Conservation (phyloP, 306 rosid genomes). For the Gleditsia sinensis region DNA sequence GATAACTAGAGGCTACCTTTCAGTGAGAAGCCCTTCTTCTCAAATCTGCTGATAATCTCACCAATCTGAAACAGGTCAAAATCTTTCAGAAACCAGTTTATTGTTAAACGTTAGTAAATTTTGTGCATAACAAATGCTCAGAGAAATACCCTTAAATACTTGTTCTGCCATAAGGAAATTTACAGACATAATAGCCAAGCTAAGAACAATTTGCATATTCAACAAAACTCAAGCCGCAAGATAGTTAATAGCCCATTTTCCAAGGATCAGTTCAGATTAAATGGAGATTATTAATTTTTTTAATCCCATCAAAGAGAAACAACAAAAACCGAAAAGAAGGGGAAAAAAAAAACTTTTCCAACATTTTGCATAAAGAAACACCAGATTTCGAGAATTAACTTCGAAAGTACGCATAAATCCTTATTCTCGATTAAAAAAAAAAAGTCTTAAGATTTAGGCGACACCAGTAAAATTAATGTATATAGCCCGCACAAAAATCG, state of each 20-base stretch:
- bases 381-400: background rate
- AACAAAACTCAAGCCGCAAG: background rate
- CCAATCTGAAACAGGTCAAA: slow-evolving; percentile 60
- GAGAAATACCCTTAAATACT: background rate
- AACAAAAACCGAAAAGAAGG: background rate
- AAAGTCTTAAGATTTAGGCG: background rate
- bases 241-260: background rate
- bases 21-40: slow-evolving; percentile 88
- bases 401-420: background rate
- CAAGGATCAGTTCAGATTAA: background rate
- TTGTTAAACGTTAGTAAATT: background rate
- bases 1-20: slow-evolving; percentile 49
- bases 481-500: background rate
- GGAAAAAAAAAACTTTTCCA: background rate
- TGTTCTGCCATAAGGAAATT: background rate
- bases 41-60: slow-evolving; percentile 87
- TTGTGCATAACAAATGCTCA: background rate
- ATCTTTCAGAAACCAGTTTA: background rate
- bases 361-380: background rate
- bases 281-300: background rate
- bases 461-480: background rate
- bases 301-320: no score
- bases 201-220: background rate
- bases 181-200: background rate
- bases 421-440: background rate